Percentiles rank a stretch among this genome's conserved stretches.
phyloP scores from a whole-genome alignment of 2,329 filamentous ascomycete species.

The Elsinoe batatas region DNA sequence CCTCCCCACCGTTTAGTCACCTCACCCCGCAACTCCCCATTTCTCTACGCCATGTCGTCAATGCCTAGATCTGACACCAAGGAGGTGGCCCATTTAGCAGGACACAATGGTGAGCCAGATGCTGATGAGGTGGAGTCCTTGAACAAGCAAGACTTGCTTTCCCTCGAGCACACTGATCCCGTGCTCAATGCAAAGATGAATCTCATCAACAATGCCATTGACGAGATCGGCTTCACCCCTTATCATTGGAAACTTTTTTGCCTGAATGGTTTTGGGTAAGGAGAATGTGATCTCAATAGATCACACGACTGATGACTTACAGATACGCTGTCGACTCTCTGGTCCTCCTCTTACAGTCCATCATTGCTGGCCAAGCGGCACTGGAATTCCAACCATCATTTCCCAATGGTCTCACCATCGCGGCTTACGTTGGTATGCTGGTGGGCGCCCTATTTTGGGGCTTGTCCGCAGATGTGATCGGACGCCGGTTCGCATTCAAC shows the following conservation, averaged over 20 bases:
- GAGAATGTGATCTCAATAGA: slow-evolving; percentile 20
- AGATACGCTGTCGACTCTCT: slow-evolving; percentile 50
- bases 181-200: slow-evolving; percentile 58
- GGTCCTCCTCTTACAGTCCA: slow-evolving; percentile 51
- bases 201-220: slow-evolving; percentile 55
- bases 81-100: background rate
- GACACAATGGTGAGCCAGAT: background rate
- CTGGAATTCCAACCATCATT: slow-evolving; percentile 51
- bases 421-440: slow-evolving; percentile 48
- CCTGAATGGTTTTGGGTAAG: slow-evolving; percentile 50
- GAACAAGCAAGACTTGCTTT: slow-evolving; percentile 7
- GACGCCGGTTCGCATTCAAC: slow-evolving; percentile 60
- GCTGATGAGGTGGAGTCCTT: background rate
- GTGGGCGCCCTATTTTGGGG: slow-evolving; percentile 59
- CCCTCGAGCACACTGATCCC: slow-evolving; percentile 47
- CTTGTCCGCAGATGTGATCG: slow-evolving; percentile 56
- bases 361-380: slow-evolving; percentile 50
- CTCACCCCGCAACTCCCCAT: background rate
- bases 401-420: slow-evolving; percentile 46
- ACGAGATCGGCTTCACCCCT: slow-evolving; percentile 44
- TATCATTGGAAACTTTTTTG: slow-evolving; percentile 52
- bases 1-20: background rate
- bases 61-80: background rate
- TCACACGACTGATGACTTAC: slow-evolving; percentile 48
- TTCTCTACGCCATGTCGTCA: background rate